Evolutionary conservation across 768 basidiomycete species (phyloP).

Genomic region (Amanita molliuscula): DNA sequence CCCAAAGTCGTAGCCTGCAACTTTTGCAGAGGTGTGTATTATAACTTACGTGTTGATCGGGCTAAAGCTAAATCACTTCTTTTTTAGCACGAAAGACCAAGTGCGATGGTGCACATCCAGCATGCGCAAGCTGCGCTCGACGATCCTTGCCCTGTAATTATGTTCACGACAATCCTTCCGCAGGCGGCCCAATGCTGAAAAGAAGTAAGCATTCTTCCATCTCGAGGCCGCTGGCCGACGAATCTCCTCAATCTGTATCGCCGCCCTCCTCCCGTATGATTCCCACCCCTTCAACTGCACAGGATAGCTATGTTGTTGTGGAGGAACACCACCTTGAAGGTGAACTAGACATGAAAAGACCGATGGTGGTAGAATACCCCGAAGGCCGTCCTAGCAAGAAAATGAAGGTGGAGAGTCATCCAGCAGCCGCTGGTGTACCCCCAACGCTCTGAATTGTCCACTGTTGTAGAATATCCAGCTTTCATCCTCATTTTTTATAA

Average conservation of each 20-base stretch:
- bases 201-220: slow-evolving; percentile 47
- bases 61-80: neutral
- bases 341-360: slow-evolving; percentile 52
- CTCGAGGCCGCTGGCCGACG: slow-evolving; percentile 29
- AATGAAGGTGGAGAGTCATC: slow-evolving; percentile 55
- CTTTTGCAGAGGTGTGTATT: slow-evolving; percentile 68
- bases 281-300: slow-evolving; percentile 34
- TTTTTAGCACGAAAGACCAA: slow-evolving; percentile 77
- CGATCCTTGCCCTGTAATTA: slow-evolving; percentile 72
- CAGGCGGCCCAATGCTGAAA: slow-evolving; percentile 28
- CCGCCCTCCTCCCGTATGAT: slow-evolving; percentile 48
- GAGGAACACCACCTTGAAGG: slow-evolving; percentile 33
- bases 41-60: slow-evolving; percentile 1
- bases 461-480: slow-evolving; percentile 24
- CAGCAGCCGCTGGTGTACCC: slow-evolving; percentile 40
- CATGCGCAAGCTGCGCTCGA: slow-evolving; percentile 75
- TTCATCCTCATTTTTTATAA: slow-evolving; percentile 15
- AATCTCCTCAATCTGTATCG: slow-evolving; percentile 38
- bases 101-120: slow-evolving; percentile 80
- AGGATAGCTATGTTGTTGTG: slow-evolving; percentile 25
- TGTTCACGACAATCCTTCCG: slow-evolving; percentile 46
- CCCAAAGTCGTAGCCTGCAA: slow-evolving; percentile 86
- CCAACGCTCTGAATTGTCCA: slow-evolving; percentile 24
- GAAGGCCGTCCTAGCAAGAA: slow-evolving; percentile 55
- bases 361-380: slow-evolving; percentile 33